Evolutionary conservation across 805 yeast species (phyloP), one percentile per base, ranked within the genome.

Genomic region (Sugiyamaella lignohabitans): DNA sequence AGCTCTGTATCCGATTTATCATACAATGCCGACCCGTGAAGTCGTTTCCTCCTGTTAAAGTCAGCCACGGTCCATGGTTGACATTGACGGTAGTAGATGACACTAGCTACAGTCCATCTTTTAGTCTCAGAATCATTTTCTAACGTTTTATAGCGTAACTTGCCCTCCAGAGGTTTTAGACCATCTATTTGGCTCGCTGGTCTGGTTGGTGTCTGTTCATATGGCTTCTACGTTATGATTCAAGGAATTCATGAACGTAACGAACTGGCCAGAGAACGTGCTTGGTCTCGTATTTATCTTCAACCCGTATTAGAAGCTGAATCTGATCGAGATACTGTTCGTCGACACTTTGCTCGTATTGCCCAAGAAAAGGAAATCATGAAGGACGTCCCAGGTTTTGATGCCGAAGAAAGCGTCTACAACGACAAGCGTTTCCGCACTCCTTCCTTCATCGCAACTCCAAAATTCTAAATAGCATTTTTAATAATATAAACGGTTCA

Each of bases 101-200:
- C n/a, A 27, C 30, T 27, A 6, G 30, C 10, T 27, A 27, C 6
- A 27, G 10, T 6, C 30, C 11, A 6, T 27, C 11, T 27, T 6
- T 11, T 6, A 6, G 30, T 27, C 30, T 27, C 11, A 27, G 30
- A 27, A 27, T n/a, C n/a, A n/a, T n/a, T n/a, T n/a, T n/a, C n/a
- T 36, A 17, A 30, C 20, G 17, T 18, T 18, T 42, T 20, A 24
- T 45, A 64, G 69, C 78, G 95, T 63, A 82, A 86, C 65, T 68
- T 87, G 42, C 95, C 95, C 20, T 70, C 91, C 2, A 73, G 95
- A 56, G 95, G 95, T 2, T 86, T 86, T 69, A 72, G 91, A 48
- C 93, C 94, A 14, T 69, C 78, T 38, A 71, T 84, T 38, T 86
- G 82, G 70, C 73, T 86, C 50, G 78, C 77, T 61, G 77, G 82